A percentile compares a stretch with the other conserved stretches of the same genome.
These are phyloP conservation scores for Wallemia hederae DNA, from an alignment of 1,284 basidiomycete species.

Conservation along the genomic window DNA sequence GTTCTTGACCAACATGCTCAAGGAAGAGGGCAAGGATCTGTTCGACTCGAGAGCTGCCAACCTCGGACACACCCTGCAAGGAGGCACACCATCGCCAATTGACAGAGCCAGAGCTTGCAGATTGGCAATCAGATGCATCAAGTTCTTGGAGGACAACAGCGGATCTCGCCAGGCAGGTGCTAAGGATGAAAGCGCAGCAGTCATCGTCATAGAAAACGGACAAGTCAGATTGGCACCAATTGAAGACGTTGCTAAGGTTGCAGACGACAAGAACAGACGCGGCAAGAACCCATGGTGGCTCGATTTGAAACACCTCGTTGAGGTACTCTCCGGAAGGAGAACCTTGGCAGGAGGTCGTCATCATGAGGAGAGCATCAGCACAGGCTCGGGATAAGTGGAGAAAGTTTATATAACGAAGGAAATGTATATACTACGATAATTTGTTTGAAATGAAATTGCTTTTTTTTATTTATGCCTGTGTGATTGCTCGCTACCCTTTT, in stretches of 20 bases:
- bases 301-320: conserved; percentile 34
- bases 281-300: conserved; percentile 64
- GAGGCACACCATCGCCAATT: conserved; percentile 71
- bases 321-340: conserved; percentile 22
- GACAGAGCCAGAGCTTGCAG: conserved; percentile 77
- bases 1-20: conserved; percentile 72
- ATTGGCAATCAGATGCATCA: conserved; percentile 69
- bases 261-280: conserved; percentile 67
- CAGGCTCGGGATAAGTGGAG: too few species aligned
- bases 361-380: neutral
- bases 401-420: too few species aligned
- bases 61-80: conserved; percentile 86
- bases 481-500: too few species aligned
- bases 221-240: conserved; percentile 53
- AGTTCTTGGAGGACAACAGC: conserved; percentile 66
- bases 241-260: conserved; percentile 48
- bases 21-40: conserved; percentile 65
- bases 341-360: neutral
- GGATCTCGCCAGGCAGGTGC: conserved; percentile 21
- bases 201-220: conserved; percentile 68
- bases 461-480: too few species aligned
- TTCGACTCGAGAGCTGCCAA: conserved; percentile 84
- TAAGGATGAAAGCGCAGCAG: conserved; percentile 38
- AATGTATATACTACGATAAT: too few species aligned
- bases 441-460: too few species aligned